Percentiles rank a stretch among this genome's conserved stretches.
These are phyloP conservation scores for Aurifilum marmelostoma DNA, from an alignment of 2,329 filamentous ascomycete genomes.

Conservation along the genomic window DNA sequence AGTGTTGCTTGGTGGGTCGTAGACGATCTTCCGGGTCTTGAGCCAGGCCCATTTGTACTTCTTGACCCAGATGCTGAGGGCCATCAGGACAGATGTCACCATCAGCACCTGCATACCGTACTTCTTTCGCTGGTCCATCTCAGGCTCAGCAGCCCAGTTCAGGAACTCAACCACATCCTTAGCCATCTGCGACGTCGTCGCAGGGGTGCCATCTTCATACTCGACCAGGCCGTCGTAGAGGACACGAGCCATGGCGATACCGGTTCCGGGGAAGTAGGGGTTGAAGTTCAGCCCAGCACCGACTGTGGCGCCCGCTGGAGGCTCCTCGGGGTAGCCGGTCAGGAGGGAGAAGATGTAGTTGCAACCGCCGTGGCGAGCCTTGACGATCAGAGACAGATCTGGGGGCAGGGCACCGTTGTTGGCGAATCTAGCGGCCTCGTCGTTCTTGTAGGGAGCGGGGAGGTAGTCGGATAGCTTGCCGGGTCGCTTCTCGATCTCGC, in stretches of 20 bases:
- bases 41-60: conserved; percentile 98
- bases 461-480: conserved; percentile 99
- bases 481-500: conserved; percentile 96
- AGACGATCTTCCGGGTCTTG: conserved; percentile 93
- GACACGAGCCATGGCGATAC: conserved; percentile 98
- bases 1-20: conserved; percentile 71
- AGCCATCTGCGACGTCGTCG: conserved; percentile 97
- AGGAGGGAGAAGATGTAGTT: conserved; percentile 98
- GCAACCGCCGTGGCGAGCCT: conserved; percentile 96
- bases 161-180: conserved; percentile 99
- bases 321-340: conserved; percentile 96
- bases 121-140: conserved; percentile 99
- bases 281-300: conserved; percentile 97
- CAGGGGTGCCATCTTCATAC: conserved; percentile 95
- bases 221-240: conserved; percentile 97
- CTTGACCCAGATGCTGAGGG: conserved; percentile 95
- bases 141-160: conserved; percentile 98
- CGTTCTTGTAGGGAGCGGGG: conserved; percentile 95
- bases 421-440: conserved; percentile 94
- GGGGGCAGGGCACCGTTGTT: conserved; percentile 98
- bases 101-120: conserved; percentile 98
- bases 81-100: conserved; percentile 77
- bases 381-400: conserved; percentile 96
- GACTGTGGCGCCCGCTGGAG: conserved; percentile 84
- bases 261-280: conserved; percentile 98